Evolutionary conservation across 371 early-diverging fungal genomes (phyloP).

Genomic region (Chytridium lagenaria): DNA sequence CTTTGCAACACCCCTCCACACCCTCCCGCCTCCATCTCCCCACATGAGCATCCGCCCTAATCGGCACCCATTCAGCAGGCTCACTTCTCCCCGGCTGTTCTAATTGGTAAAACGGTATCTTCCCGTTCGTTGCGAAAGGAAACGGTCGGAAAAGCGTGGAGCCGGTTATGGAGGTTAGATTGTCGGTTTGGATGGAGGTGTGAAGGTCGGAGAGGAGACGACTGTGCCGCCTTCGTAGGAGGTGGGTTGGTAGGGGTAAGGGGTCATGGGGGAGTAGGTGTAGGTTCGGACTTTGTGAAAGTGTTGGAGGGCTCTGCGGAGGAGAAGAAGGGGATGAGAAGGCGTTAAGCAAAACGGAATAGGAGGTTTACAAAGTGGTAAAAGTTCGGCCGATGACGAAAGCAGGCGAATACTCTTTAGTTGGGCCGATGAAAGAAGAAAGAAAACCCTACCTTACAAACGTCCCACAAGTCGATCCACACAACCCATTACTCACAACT

Average conservation of each 20-base stretch:
- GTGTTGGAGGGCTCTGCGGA: conserved; percentile 14
- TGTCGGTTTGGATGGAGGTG: not conserved
- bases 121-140: not conserved
- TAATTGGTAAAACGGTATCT: conserved; percentile 21
- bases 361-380: too few relatives aligned
- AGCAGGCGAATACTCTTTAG: too few relatives aligned
- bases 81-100: not conserved
- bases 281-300: not conserved
- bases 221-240: conserved; percentile 28
- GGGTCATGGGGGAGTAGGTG: conserved; percentile 13
- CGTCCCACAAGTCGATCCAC: conserved; percentile 24
- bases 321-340: too few relatives aligned
- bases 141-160: not conserved
- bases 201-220: not conserved
- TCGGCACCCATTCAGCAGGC: conserved; percentile 25
- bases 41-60: conserved; percentile 5
- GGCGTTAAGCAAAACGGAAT: too few relatives aligned
- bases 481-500: conserved; percentile 23
- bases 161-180: not conserved
- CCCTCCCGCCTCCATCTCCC: too few relatives aligned
- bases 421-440: not conserved
- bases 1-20: too few relatives aligned
- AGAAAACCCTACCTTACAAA: conserved; percentile 13
- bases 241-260: conserved; percentile 20
- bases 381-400: too few relatives aligned